Base-by-base conservation (phyloP, 805 yeast genomes). In the Ogataea pilisensis region DNA sequence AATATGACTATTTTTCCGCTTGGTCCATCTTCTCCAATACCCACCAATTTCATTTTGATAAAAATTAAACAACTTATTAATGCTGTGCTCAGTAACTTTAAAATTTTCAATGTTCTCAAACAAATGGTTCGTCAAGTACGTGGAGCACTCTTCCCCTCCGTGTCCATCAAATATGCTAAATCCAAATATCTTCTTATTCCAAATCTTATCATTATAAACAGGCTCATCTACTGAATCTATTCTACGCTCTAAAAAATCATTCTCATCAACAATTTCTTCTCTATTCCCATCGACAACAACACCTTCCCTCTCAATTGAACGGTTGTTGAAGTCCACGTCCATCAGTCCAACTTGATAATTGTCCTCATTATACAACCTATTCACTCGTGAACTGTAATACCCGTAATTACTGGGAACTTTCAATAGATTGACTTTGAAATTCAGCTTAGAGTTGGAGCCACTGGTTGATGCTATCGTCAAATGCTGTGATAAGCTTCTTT, bases 161-260 rank as follows among this genome's bases (percentile, higher is more conserved):
- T 93, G 99, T 8, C 99, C 99, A 64, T 93, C 99, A 61, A 85
- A 89, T 2, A 93, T 73, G 34, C 78, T 77, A 53, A 86, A 80
- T 49, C 77, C 78, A 64, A 91, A 85, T 16, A 81, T 78, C 37
- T 65, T 51, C 2, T 44, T 40, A 27, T 46, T 35, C 11, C 32
- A 17, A 27, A 32, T 48, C 8, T 30, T 12, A 24, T 44, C 38
- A 31, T 36, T 33, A 34, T 54, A 53, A 3, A 12, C n/a, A 3
- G 58, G 59, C 30, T 43, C 48, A 3, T 40, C 35, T 8, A 41
- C 27, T 29, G 49, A 38, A 28, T 43, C 34, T 2, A 55, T 41
- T 30, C 61, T 46, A 6, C 32, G 26, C 30, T 48, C 49, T 31
- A 49, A 43, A 6, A 25, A 34, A 8, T 32, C 41, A 30, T 37